Conservation (phyloP, 768 basidiomycete genomes). For the Tylopilus balloui region DNA sequence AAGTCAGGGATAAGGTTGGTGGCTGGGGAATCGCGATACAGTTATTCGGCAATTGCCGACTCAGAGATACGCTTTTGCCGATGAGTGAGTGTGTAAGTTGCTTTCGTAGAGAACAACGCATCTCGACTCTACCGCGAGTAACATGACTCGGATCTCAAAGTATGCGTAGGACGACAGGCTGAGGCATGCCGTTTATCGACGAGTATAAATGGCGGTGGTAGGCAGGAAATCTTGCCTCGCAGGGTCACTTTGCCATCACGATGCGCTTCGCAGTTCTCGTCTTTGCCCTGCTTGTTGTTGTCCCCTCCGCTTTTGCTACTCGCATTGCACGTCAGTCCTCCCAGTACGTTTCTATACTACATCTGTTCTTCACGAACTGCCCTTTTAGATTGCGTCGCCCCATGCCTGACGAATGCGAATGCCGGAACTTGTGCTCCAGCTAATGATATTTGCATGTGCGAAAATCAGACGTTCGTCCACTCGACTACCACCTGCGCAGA, state of each 20-base stretch:
- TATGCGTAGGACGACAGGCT: neutral
- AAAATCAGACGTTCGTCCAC: neutral
- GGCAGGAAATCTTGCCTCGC: too few species aligned
- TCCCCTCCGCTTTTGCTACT: neutral
- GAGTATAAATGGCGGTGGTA: too few species aligned
- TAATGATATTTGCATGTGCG: too few species aligned
- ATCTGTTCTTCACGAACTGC: too few species aligned
- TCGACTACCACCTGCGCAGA: too few species aligned
- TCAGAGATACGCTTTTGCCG: neutral
- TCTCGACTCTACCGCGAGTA: neutral
- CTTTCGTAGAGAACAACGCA: neutral
- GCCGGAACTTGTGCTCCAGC: neutral
- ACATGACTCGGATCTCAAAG: neutral
- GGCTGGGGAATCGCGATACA: slow-evolving; percentile 42
- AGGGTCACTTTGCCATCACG: neutral
- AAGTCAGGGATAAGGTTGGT: slow-evolving; percentile 50
- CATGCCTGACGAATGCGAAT: neutral
- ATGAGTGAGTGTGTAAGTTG: neutral
- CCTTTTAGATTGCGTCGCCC: neutral
- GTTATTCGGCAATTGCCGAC: slow-evolving; percentile 36
- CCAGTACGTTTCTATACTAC: neutral
- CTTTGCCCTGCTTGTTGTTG: neutral
- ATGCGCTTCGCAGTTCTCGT: neutral
- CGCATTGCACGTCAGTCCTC: neutral
- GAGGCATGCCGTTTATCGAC: neutral